Evolutionary conservation across 2,329 filamentous ascomycete species (phyloP).

Genomic region (Xylaria sp.): DNA sequence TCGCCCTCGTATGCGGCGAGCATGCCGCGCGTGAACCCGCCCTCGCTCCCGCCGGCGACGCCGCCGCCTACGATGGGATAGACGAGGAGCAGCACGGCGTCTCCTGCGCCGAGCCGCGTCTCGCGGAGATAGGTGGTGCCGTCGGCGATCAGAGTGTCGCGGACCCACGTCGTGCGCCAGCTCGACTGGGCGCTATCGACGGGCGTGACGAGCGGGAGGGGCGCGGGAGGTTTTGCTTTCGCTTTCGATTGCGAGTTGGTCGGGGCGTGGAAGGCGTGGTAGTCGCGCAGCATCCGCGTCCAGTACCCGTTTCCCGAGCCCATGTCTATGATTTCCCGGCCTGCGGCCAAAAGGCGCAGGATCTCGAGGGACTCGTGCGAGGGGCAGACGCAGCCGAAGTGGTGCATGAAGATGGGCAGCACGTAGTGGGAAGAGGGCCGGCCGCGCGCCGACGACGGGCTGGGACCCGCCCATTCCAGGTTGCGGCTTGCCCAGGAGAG

Average conservation of each 20-base stretch:
- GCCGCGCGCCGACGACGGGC: conserved; percentile 61
- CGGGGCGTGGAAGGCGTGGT: conserved; percentile 26
- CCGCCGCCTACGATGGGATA: conserved; percentile 76
- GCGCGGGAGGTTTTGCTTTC: background rate
- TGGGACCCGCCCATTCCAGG: conserved; percentile 74
- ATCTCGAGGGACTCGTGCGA: conserved; percentile 73
- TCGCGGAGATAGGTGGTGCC: conserved; percentile 67
- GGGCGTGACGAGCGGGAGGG: conserved; percentile 63
- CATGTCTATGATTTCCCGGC: conserved; percentile 69
- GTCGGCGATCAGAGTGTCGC: conserved; percentile 72
- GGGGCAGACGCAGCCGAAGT: conserved; percentile 79
- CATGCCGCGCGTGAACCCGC: conserved; percentile 72
- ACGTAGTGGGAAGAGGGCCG: conserved; percentile 68
- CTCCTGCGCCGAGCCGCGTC: conserved; percentile 59
- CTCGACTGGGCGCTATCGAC: conserved; percentile 75
- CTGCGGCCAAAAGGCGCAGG: conserved; percentile 66
- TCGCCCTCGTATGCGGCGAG: conserved; percentile 71
- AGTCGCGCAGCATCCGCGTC: conserved; percentile 72
- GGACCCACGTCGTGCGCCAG: conserved; percentile 76
- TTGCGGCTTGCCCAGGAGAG: conserved; percentile 73
- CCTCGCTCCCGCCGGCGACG: conserved; percentile 71
- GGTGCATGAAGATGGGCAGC: conserved; percentile 79
- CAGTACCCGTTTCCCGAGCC: conserved; percentile 82
- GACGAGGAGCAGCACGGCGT: conserved; percentile 73
- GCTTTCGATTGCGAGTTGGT: background rate